Conservation (phyloP, 495 filamentous ascomycete species). For the Podospora pseudocomata region DNA sequence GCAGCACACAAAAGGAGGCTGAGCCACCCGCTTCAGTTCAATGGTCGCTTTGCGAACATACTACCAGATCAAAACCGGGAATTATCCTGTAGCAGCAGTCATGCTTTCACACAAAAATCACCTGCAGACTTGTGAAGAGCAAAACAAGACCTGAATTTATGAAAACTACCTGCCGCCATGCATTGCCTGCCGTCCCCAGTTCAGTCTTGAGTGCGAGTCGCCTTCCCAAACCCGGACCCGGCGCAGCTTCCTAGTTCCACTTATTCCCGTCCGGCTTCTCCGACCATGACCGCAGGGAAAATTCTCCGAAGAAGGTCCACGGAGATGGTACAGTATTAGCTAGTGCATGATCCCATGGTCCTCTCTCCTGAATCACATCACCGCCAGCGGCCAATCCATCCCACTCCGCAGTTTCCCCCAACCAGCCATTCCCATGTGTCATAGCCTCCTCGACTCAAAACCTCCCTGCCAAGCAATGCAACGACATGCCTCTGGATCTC, state of each 20-base stretch:
- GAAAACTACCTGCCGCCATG: slow-evolving; percentile 27
- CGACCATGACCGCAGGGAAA: slow-evolving; percentile 1
- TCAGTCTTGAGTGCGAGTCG: slow-evolving; percentile 14
- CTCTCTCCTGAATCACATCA: background rate
- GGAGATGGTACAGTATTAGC: background rate
- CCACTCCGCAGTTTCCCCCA: background rate
- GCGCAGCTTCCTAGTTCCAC: background rate
- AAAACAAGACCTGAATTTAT: slow-evolving; percentile 28
- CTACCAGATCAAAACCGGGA: too few species aligned
- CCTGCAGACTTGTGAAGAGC: background rate
- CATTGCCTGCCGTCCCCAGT: slow-evolving; percentile 15
- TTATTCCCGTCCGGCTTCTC: slow-evolving; percentile 2
- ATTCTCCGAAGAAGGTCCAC: background rate
- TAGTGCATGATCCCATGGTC: background rate
- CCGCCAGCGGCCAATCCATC: background rate
- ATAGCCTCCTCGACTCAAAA: background rate
- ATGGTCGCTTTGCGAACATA: background rate
- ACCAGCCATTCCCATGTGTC: background rate
- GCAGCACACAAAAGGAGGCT: slow-evolving; percentile 15
- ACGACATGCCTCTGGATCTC: background rate
- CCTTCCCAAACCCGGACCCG: slow-evolving; percentile 5
- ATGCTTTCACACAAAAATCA: too few species aligned
- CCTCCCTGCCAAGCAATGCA: background rate
- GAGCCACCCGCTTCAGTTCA: slow-evolving; percentile 8
- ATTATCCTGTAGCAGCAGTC: too few species aligned